Evolutionary conservation across 495 filamentous ascomycete species (phyloP).

Genomic region (Neurospora tetrasperma): DNA sequence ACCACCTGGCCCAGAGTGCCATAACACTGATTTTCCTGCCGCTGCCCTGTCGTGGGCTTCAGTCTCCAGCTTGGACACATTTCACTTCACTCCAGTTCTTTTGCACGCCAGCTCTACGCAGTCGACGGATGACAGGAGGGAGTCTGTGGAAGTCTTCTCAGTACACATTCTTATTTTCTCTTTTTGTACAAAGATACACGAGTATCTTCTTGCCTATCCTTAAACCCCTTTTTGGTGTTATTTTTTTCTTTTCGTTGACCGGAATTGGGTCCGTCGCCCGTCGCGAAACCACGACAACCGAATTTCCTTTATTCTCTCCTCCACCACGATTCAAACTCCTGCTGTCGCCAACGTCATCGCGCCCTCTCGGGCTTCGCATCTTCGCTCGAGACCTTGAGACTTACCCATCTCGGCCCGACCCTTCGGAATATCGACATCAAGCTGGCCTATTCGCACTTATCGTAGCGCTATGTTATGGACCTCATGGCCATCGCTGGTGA

Average conservation of each 20-base stretch:
- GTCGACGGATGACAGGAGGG: not conserved
- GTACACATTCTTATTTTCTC: not conserved
- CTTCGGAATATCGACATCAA: not conserved
- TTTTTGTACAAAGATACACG: not conserved
- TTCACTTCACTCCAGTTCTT: not conserved
- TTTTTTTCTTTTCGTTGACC: not conserved
- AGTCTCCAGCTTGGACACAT: not conserved
- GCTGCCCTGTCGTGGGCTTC: not conserved
- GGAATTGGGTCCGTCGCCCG: not conserved
- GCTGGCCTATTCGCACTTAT: constrained; percentile 7
- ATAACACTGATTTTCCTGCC: not conserved
- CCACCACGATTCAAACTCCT: not conserved
- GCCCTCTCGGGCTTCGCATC: not conserved
- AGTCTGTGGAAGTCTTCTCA: not conserved
- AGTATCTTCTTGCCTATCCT: constrained; percentile 1
- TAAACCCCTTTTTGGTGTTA: not conserved
- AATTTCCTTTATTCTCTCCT: not conserved
- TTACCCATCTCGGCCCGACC: not conserved
- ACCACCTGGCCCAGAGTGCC: not conserved
- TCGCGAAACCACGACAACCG: not conserved
- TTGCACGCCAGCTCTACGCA: not conserved
- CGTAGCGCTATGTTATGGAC: constrained; percentile 42
- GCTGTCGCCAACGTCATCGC: not conserved
- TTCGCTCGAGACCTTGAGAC: not conserved
- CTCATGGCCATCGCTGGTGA: constrained; percentile 38